These are phyloP conservation scores for Akebia trifoliata DNA, from an alignment of 164 flowering plant genomes.

Conservation along the genomic window DNA sequence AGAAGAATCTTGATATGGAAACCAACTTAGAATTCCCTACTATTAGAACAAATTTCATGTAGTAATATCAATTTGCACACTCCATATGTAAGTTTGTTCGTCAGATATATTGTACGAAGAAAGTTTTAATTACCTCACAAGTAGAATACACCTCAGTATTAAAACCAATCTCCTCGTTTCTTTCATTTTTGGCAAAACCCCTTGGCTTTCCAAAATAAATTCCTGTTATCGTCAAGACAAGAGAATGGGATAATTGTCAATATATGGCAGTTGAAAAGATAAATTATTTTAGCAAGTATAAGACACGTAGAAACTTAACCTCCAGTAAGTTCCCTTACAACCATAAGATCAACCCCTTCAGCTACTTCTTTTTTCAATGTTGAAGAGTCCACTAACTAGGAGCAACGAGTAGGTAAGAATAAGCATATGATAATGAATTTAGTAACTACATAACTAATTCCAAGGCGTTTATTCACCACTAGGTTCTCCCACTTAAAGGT, in stretches of 20 bases:
- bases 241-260: slow-evolving; percentile 1
- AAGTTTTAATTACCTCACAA: slow-evolving; percentile 53
- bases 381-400: slow-evolving; percentile 87
- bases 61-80: too few species aligned
- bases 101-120: neutral
- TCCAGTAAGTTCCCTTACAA: slow-evolving; percentile 98
- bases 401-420: slow-evolving; percentile 11
- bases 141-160: slow-evolving; percentile 92
- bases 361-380: slow-evolving; percentile 93
- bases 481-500: too few species aligned
- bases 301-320: slow-evolving; percentile 38
- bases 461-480: neutral
- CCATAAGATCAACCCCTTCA: slow-evolving; percentile 97
- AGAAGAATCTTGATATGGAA: too few species aligned
- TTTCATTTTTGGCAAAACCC: slow-evolving; percentile 70
- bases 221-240: slow-evolving; percentile 35
- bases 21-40: too few species aligned
- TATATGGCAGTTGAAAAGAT: neutral
- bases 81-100: too few species aligned
- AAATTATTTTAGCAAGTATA: neutral
- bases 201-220: slow-evolving; percentile 98
- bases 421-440: neutral
- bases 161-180: slow-evolving; percentile 80
- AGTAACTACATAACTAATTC: neutral
- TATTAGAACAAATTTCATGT: too few species aligned